A percentile compares a stretch with the other conserved stretches of the same genome.
These are phyloP conservation scores for Penicillium sp. DNA, from an alignment of 2,329 filamentous ascomycete genomes.

Conservation along the genomic window DNA sequence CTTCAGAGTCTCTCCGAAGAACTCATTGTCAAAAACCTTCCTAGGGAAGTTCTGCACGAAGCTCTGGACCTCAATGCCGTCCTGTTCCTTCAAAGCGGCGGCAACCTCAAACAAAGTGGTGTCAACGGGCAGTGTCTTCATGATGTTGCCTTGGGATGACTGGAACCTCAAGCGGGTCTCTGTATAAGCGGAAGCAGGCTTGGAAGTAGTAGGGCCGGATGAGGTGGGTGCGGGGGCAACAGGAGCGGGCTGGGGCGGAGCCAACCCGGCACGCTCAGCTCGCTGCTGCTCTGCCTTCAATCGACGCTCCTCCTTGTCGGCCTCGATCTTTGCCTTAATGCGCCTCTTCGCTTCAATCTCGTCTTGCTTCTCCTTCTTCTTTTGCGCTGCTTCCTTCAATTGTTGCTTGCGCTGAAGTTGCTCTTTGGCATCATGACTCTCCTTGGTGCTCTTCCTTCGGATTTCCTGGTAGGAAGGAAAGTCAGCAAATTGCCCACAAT, in stretches of 20 bases:
- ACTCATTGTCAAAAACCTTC: slow-evolving; percentile 72
- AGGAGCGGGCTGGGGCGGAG: slow-evolving; percentile 50
- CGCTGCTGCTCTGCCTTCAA: slow-evolving; percentile 83
- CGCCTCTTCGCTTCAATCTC: slow-evolving; percentile 83
- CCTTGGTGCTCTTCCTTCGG: slow-evolving; percentile 83
- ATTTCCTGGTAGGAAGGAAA: slow-evolving; percentile 51
- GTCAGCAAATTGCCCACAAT: not conserved
- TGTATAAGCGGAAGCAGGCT: slow-evolving; percentile 69
- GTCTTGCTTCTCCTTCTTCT: slow-evolving; percentile 81
- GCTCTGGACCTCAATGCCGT: slow-evolving; percentile 66
- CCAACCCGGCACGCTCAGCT: slow-evolving; percentile 76
- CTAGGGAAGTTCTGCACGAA: slow-evolving; percentile 86
- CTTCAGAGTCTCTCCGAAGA: slow-evolving; percentile 87
- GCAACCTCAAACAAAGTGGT: slow-evolving; percentile 93
- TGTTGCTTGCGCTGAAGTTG: slow-evolving; percentile 84
- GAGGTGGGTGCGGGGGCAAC: slow-evolving; percentile 44
- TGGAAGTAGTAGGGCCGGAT: slow-evolving; percentile 53
- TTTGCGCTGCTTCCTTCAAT: slow-evolving; percentile 83
- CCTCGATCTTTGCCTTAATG: slow-evolving; percentile 90
- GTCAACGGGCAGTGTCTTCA: slow-evolving; percentile 84
- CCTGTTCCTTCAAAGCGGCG: slow-evolving; percentile 69
- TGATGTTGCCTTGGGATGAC: slow-evolving; percentile 70
- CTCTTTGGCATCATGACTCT: slow-evolving; percentile 86
- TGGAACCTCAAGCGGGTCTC: slow-evolving; percentile 82
- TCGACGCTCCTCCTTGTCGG: slow-evolving; percentile 85